Conservation (phyloP, 257 asterid species). For the Solanum lignicaule region DNA sequence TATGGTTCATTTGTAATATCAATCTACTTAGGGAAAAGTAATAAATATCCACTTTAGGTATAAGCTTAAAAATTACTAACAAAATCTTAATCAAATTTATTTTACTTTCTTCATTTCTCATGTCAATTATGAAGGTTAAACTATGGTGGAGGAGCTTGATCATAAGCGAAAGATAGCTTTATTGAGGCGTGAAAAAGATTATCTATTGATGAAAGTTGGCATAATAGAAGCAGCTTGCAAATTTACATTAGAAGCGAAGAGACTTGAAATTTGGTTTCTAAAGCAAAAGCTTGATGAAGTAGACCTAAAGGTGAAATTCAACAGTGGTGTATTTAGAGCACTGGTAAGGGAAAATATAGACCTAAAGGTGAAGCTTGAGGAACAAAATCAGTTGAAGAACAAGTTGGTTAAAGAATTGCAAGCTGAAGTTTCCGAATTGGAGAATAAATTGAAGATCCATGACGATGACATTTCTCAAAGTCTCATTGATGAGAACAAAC, state of each 20-base stretch:
- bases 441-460: no score
- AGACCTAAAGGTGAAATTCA: not conserved
- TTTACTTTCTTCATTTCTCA: not conserved
- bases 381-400: no score
- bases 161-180: not conserved
- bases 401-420: not conserved
- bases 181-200: not conserved
- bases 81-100: no score
- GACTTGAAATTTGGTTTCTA: not conserved
- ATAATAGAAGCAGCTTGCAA: not conserved
- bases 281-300: not conserved
- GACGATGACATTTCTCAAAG: no score
- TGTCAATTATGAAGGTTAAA: not conserved
- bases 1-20: not conserved
- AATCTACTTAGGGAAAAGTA: not conserved
- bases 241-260: not conserved
- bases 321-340: not conserved
- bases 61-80: not conserved
- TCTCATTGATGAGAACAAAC: no score
- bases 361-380: not conserved
- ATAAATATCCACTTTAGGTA: not conserved
- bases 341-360: not conserved
- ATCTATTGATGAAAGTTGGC: not conserved
- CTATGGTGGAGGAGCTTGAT: not conserved
- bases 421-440: no score